Conservation (phyloP, 768 basidiomycete genomes). For the Clitopilus passeckerianus region DNA sequence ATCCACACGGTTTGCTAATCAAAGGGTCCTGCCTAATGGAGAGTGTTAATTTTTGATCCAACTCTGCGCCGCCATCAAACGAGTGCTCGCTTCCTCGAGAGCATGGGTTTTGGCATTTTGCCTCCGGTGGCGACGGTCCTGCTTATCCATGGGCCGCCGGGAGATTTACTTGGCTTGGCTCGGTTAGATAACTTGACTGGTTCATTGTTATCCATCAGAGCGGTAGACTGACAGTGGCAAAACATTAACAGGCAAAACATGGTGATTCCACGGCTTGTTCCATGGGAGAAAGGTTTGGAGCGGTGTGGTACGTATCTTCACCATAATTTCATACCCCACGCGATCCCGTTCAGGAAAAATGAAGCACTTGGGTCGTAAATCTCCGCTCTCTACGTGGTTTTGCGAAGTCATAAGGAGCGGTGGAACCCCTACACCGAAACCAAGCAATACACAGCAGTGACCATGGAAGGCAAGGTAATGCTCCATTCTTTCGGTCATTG, state of each 20-base stretch:
- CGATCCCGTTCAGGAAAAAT: no score
- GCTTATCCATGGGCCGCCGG: neutral
- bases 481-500: no score
- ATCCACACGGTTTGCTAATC: no score
- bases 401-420: neutral
- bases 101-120: neutral
- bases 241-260: no score
- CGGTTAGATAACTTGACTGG: neutral
- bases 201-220: neutral
- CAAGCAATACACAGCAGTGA: neutral
- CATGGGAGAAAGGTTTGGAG: no score
- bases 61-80: neutral
- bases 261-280: no score
- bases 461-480: neutral
- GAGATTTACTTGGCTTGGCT: neutral
- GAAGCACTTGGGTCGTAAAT: neutral
- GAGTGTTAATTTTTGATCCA: neutral
- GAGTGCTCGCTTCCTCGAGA: neutral
- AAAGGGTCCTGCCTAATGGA: no score
- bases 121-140: neutral
- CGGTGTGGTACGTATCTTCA: no score
- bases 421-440: neutral
- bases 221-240: neutral
- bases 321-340: no score
- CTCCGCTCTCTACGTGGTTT: neutral